Base-by-base conservation (phyloP, 192 early-diverging fungal genomes). In the Rhizoclosmatium sp. region DNA sequence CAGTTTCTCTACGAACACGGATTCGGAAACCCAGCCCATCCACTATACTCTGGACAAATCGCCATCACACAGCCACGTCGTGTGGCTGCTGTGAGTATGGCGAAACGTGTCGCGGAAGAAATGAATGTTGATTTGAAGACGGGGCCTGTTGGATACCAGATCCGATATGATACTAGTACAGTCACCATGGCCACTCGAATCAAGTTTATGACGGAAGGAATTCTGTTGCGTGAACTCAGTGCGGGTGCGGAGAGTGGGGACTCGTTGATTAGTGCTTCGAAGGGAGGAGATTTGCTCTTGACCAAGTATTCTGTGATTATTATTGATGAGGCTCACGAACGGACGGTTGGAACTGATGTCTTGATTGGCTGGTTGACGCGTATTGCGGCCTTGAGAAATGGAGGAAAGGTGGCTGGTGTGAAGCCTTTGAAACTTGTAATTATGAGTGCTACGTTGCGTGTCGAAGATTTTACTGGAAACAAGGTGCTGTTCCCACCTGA, bases 161-260 rank as follows among this genome's bases (percentile, higher is more conserved):
- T 99, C 60, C 93, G 98, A 56, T 99, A 97, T 73, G 98, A 99
- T 80, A 90, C 92, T 3, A 78, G 74, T 19, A 94, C 91, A 0
- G 91, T 91, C 1, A 91, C 90, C 0, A 64, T 85, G 1, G 83
- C 89, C 7, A 98, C 97, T 3, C 87, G 94, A 19, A 94, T 99
- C 75, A 98, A 99, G 86, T 99, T 99, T 74, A 98, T 99, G 97
- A 99, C 98, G 4, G 98, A 99, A 84, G 98, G 98, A 87, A 96
- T 99, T 75, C 84, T 99, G 69, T 88, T 99, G 59, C 92, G 97
- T 48, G 98, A 99, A 82, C 87, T 99, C 56, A 85, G 81, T 47
- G 71, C 71, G 41, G 79, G 51, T 3, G 69, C 77, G 9, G 75
- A 68, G 21, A 68, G 61, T 23, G 48, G 56, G 59, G 51, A 62